Evolutionary conservation across 805 yeast genomes (phyloP).

Genomic region (Nakazawaea peltata): DNA sequence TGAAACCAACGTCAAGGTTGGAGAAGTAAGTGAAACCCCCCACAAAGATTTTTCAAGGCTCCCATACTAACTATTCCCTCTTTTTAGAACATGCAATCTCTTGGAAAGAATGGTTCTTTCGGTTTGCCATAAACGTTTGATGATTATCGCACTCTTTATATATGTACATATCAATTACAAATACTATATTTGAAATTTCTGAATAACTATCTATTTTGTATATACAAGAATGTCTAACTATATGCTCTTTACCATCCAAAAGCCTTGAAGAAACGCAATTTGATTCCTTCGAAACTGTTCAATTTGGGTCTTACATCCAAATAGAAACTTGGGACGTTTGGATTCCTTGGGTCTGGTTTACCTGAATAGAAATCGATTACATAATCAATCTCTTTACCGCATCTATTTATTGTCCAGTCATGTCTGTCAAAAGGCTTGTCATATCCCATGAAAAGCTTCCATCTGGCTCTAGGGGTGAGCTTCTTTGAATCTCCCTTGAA

Average conservation of each 20-base stretch:
- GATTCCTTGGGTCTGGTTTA: constrained; percentile 34
- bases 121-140: constrained; percentile 15
- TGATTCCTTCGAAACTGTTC: constrained; percentile 72
- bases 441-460: constrained; percentile 56
- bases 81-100: constrained; percentile 26
- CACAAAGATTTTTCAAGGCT: neutral
- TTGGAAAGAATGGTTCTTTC: constrained; percentile 26
- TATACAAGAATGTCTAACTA: no score
- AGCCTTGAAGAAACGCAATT: constrained; percentile 57
- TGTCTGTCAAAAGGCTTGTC: constrained; percentile 91
- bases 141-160: no score
- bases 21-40: constrained; percentile 41
- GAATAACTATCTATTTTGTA: neutral
- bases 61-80: neutral
- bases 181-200: no score
- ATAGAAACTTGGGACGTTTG: constrained; percentile 53
- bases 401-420: constrained; percentile 85
- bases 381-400: constrained; percentile 78
- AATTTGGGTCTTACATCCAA: constrained; percentile 91
- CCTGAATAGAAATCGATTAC: constrained; percentile 87
- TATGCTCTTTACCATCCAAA: constrained; percentile 35
- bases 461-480: constrained; percentile 81
- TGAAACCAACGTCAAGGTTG: constrained; percentile 90
- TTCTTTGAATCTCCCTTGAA: constrained; percentile 86
- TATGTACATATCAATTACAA: neutral